Evolutionary conservation across 192 early-diverging fungal genomes (phyloP).

Genomic region (Diversispora epigaea): DNA sequence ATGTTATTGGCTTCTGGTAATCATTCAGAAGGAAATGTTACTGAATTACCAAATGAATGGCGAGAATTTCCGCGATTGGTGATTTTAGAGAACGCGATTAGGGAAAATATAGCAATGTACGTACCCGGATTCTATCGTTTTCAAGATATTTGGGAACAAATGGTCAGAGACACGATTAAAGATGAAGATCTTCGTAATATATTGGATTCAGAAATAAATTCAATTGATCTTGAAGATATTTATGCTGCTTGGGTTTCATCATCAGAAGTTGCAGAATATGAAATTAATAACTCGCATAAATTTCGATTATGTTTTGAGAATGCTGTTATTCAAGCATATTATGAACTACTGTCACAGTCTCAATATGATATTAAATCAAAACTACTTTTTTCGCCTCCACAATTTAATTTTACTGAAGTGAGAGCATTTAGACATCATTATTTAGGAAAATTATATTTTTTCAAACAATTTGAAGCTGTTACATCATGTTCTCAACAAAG

Average conservation of each 20-base stretch:
- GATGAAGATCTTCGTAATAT: background rate
- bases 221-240: constrained; percentile 17
- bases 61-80: constrained; percentile 25
- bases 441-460: constrained; percentile 36
- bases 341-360: background rate
- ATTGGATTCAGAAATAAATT: background rate
- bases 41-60: constrained; percentile 10
- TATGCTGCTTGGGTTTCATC: constrained; percentile 6
- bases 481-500: constrained; percentile 21
- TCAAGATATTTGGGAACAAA: constrained; percentile 21
- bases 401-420: constrained; percentile 18
- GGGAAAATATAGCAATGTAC: constrained; percentile 34
- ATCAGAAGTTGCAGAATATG: too few species aligned
- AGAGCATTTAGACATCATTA: constrained; percentile 14
- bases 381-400: constrained; percentile 30
- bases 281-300: background rate
- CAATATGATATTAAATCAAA: background rate
- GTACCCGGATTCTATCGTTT: constrained; percentile 34
- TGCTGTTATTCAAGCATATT: constrained; percentile 14
- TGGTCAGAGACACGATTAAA: constrained; percentile 3
- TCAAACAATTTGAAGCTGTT: constrained; percentile 36
- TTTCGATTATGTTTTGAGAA: background rate
- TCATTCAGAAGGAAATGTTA: background rate
- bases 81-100: constrained; percentile 28
- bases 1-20: constrained; percentile 9